A percentile compares a stretch with the other conserved stretches of the same genome.
Conservation (phyloP, 495 filamentous ascomycete genomes). For the Xylaria sp. region DNA sequence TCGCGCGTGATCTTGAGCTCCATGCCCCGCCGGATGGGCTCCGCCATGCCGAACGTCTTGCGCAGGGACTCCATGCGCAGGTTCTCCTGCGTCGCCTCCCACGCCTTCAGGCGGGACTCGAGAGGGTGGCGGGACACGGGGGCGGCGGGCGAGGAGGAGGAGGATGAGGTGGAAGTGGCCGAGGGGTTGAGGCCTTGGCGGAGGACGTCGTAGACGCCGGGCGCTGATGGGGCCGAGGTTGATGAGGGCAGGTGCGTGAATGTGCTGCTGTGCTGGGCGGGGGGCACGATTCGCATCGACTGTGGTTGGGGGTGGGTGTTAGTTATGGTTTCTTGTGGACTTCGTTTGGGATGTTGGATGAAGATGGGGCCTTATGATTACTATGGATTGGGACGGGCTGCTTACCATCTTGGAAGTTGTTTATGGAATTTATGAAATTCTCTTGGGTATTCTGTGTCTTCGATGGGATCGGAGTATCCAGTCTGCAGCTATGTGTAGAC, state of each 20-base stretch:
- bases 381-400: background rate
- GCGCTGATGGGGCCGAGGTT: constrained; percentile 82
- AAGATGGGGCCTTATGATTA: constrained; percentile 22
- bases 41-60: constrained; percentile 88
- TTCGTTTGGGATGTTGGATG: constrained; percentile 12
- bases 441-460: constrained; percentile 19
- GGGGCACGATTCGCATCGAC: constrained; percentile 89
- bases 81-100: constrained; percentile 82
- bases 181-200: constrained; percentile 74
- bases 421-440: constrained; percentile 25
- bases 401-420: constrained; percentile 56
- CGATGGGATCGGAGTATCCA: background rate
- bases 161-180: constrained; percentile 52
- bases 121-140: constrained; percentile 81
- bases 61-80: constrained; percentile 88
- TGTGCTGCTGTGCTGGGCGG: constrained; percentile 62
- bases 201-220: constrained; percentile 89
- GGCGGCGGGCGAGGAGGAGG: constrained; percentile 48
- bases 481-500: background rate
- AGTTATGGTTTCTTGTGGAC: constrained; percentile 31
- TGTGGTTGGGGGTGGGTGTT: constrained; percentile 47
- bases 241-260: constrained; percentile 62
- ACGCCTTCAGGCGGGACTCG: constrained; percentile 82
- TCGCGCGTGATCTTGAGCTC: constrained; percentile 80
- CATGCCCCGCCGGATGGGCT: constrained; percentile 93